Percentiles rank a stretch among this genome's conserved stretches.
phyloP scores from a whole-genome alignment of 2,329 filamentous ascomycete species.

The Paraconiothyrium brasiliense region DNA sequence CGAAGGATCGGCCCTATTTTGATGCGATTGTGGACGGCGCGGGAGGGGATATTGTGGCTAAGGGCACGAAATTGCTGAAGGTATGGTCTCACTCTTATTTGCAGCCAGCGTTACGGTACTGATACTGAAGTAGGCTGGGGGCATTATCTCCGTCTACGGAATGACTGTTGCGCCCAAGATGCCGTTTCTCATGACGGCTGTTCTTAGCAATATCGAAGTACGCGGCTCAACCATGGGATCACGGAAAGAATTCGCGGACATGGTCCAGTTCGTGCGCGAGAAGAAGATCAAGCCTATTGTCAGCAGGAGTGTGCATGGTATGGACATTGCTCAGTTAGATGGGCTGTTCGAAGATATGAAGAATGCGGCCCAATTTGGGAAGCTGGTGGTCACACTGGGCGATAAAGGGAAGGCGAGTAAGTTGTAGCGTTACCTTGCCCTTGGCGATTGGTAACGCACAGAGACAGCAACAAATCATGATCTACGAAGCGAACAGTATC shows the following conservation, averaged over 20 bases:
- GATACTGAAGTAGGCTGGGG: constrained; percentile 66
- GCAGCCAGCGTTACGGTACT: background rate
- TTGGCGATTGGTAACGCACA: background rate
- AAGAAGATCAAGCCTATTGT: constrained; percentile 81
- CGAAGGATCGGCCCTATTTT: constrained; percentile 71
- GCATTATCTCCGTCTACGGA: constrained; percentile 85
- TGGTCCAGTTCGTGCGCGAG: constrained; percentile 81
- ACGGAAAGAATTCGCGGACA: constrained; percentile 85
- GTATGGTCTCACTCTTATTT: constrained; percentile 33
- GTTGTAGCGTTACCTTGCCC: constrained; percentile 30
- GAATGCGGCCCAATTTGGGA: constrained; percentile 86
- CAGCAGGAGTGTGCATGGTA: constrained; percentile 75
- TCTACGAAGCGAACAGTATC: background rate
- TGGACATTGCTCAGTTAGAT: constrained; percentile 82
- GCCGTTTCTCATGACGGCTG: constrained; percentile 84
- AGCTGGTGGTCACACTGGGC: constrained; percentile 74
- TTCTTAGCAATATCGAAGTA: constrained; percentile 88
- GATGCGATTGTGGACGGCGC: constrained; percentile 93
- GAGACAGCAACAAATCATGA: background rate
- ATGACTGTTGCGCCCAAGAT: constrained; percentile 90
- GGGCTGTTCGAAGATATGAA: constrained; percentile 88
- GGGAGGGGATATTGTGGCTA: constrained; percentile 82
- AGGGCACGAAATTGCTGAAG: constrained; percentile 74
- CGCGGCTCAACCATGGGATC: constrained; percentile 92
- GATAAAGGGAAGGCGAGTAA: constrained; percentile 38